These are phyloP conservation scores for Dissophora globulifera DNA, from an alignment of 192 early-diverging fungal species.

Conservation along the genomic window DNA sequence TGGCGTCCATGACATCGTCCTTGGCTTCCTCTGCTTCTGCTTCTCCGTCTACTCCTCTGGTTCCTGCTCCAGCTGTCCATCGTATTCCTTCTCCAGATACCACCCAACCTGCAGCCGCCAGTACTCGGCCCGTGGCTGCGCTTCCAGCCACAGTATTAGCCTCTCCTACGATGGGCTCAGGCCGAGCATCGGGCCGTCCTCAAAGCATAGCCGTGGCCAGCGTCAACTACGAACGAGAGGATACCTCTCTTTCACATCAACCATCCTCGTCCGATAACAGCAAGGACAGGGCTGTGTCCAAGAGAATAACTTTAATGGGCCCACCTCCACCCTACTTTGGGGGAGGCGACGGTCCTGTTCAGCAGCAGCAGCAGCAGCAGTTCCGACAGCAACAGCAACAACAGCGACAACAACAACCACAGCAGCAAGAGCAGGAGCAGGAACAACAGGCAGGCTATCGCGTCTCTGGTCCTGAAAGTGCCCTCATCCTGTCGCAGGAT, in stretches of 20 bases:
- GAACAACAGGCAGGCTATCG: constrained; percentile 26
- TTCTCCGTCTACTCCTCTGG: constrained; percentile 3
- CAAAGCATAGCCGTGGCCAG: constrained; percentile 22
- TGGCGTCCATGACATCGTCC: constrained; percentile 6
- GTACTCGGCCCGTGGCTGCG: background rate
- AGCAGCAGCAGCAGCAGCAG: constrained; percentile 2
- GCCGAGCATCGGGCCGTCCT: constrained; percentile 12
- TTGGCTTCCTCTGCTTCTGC: constrained; percentile 15
- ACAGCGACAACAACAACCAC: constrained; percentile 16
- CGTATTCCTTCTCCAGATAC: background rate
- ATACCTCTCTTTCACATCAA: constrained; percentile 9
- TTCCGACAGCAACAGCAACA: background rate
- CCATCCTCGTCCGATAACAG: background rate
- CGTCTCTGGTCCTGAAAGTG: constrained; percentile 21
- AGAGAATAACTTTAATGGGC: constrained; percentile 37
- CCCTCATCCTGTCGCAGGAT: constrained; percentile 53
- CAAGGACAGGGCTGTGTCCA: constrained; percentile 15
- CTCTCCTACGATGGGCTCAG: background rate
- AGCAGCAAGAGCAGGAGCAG: constrained; percentile 1
- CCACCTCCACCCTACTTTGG: constrained; percentile 34
- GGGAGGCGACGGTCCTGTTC: background rate
- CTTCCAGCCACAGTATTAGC: background rate
- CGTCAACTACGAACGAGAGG: constrained; percentile 15
- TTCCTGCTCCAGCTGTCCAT: background rate
- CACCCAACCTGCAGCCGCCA: background rate